These are phyloP conservation scores for Karstenula rhodostoma DNA, from an alignment of 2,329 filamentous ascomycete species.

Conservation along the genomic window DNA sequence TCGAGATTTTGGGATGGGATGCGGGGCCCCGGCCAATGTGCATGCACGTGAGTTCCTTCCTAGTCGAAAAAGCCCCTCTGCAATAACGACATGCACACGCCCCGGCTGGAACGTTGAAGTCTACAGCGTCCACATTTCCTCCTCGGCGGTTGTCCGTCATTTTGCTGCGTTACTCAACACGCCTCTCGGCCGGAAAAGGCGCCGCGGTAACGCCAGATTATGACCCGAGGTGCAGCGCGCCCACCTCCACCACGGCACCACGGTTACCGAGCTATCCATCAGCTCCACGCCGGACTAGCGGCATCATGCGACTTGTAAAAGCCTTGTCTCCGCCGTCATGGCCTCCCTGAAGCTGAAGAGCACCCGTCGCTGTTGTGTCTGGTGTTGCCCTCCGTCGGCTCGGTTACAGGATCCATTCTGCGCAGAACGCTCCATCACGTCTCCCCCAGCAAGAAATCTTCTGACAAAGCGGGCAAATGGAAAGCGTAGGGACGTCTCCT, in stretches of 20 bases:
- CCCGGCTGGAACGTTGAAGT: background rate
- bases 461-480: conserved; percentile 49
- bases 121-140: background rate
- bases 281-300: conserved; percentile 8
- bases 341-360: background rate
- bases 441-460: conserved; percentile 36
- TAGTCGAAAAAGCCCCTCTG: background rate
- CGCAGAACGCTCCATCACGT: conserved; percentile 49
- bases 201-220: conserved; percentile 3
- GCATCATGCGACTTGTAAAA: background rate
- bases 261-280: conserved; percentile 14
- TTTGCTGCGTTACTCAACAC: background rate
- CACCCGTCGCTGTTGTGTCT: background rate
- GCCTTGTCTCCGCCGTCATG: conserved; percentile 1
- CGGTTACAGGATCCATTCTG: conserved; percentile 46
- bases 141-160: background rate
- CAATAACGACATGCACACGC: background rate
- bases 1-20: background rate
- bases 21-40: background rate
- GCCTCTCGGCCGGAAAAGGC: background rate
- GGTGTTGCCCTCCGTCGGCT: conserved; percentile 20
- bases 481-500: conserved; percentile 36
- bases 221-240: conserved; percentile 11
- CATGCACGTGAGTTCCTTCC: background rate
- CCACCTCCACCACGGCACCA: conserved; percentile 5